Base-by-base conservation (phyloP, 2,329 filamentous ascomycete genomes). In the Claviceps cyperi region DNA sequence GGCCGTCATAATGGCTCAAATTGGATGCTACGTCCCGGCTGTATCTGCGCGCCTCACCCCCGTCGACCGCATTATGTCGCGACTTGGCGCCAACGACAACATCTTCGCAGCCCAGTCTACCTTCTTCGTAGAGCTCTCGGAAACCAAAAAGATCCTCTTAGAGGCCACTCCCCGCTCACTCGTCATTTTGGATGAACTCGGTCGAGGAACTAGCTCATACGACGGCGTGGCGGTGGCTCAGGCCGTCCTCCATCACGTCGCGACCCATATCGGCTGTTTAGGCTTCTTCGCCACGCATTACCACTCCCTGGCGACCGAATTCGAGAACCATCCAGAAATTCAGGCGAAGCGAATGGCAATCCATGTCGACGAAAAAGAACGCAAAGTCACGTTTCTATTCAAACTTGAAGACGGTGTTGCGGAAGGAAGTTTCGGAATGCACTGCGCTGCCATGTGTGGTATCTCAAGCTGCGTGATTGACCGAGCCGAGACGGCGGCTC, bases 271-370 rank as follows among this genome's bases (percentile, higher is more conserved):
- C 48, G 92, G 92, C 48, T 94, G 91, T 48, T 71, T 95, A 2
- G 92, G 92, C 37, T 97, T 95, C 77, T 98, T 98, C 60, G 92
- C 92, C 0, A 98, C 92, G 0, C 92, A 98, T 62, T 98, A 98
- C 66, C 92, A 96, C 64, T 92, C 86, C 2, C 77, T 98, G 0
- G 90, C 91, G 0, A 83, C 86, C 0, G 92, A 98, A 64, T 98
- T 97, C 60, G 81, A 84, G 56, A 76, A 77, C 15, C 92, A 98
- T 58, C 90, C 92, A 0, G 90, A 98, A 67, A 86, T 98, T 51
- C 69, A 78, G 7, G 79, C 90, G 4, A 85, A 86, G 60, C 80
- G 92, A 14, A 98, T 98, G 92, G 85, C 87, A 54, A 97, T 98
- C 52, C 80, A 90, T 51, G 92, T 98, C 1, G 91, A 98, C 55